Percentiles rank a stretch among this genome's conserved stretches.
Conservation (phyloP, 768 basidiomycete genomes). For the Suillus subalutaceus region DNA sequence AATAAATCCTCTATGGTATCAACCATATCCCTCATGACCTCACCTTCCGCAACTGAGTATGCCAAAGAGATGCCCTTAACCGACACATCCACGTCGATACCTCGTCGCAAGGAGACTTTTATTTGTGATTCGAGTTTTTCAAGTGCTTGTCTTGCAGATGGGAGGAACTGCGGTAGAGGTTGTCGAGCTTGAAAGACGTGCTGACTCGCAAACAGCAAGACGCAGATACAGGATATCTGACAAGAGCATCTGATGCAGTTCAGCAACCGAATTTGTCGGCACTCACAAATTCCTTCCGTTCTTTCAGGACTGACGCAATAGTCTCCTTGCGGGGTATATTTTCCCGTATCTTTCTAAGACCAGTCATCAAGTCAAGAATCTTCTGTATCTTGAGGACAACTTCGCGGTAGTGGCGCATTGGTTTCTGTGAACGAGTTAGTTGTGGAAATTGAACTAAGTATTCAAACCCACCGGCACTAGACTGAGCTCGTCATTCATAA, state of each 20-base stretch:
- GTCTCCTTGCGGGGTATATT: conserved; percentile 49
- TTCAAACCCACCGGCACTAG: conserved; percentile 45
- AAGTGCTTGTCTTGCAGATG: conserved; percentile 46
- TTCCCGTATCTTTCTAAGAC: conserved; percentile 49
- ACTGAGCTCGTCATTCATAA: conserved; percentile 51
- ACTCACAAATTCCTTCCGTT: conserved; percentile 47
- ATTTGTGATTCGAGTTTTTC: conserved; percentile 36
- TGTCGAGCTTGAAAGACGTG: conserved; percentile 49
- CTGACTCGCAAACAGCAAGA: conserved; percentile 51
- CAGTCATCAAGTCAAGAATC: conserved; percentile 46
- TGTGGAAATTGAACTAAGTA: background rate
- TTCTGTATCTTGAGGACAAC: conserved; percentile 41
- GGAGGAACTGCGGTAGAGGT: conserved; percentile 53
- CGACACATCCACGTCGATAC: conserved; percentile 30
- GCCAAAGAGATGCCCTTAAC: conserved; percentile 40
- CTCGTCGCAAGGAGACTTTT: conserved; percentile 34
- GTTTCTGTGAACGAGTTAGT: conserved; percentile 38
- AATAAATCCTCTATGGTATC: conserved; percentile 45
- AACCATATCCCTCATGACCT: conserved; percentile 44
- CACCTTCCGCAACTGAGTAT: conserved; percentile 47
- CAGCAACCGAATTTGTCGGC: background rate
- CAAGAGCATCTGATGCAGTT: background rate
- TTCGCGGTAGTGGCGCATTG: conserved; percentile 46
- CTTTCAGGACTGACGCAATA: conserved; percentile 38
- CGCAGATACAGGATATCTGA: conserved; percentile 47